phyloP scores from a whole-genome alignment of 192 early-diverging fungal genomes.

The Piromyces sp. region DNA sequence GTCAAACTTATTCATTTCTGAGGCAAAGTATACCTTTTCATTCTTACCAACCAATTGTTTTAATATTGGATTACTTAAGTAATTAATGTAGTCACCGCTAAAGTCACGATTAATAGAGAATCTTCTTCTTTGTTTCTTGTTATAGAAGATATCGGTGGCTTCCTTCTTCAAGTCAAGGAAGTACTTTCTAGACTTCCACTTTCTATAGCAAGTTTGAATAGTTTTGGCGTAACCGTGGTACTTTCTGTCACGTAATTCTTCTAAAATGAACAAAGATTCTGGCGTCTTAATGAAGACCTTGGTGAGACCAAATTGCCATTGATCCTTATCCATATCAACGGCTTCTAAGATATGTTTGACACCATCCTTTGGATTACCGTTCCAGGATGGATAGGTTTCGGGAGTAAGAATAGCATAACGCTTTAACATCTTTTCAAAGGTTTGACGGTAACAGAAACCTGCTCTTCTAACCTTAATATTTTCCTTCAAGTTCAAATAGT shows the following conservation, averaged over 20 bases:
- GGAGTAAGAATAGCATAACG: slow-evolving; percentile 61
- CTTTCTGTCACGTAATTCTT: slow-evolving; percentile 82
- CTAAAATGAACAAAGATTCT: slow-evolving; percentile 79
- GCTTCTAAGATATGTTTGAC: slow-evolving; percentile 66
- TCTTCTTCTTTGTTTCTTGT: slow-evolving; percentile 80
- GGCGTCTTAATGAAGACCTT: slow-evolving; percentile 94
- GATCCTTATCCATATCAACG: slow-evolving; percentile 58
- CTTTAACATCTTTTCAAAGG: slow-evolving; percentile 74
- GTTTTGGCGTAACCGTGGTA: slow-evolving; percentile 88
- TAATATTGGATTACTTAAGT: slow-evolving; percentile 31
- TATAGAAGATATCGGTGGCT: slow-evolving; percentile 74
- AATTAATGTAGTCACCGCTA: slow-evolving; percentile 74
- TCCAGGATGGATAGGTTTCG: slow-evolving; percentile 61
- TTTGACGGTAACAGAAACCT: slow-evolving; percentile 90
- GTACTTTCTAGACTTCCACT: slow-evolving; percentile 71
- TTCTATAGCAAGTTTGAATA: slow-evolving; percentile 80
- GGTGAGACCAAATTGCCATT: slow-evolving; percentile 90
- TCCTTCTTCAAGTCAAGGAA: slow-evolving; percentile 84
- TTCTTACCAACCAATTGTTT: slow-evolving; percentile 39
- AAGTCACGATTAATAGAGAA: slow-evolving; percentile 76
- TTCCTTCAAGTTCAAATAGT: slow-evolving; percentile 84
- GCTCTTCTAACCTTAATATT: slow-evolving; percentile 96
- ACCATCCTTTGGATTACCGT: slow-evolving; percentile 53
- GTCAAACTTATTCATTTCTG: slow-evolving; percentile 31
- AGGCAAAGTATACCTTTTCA: slow-evolving; percentile 29